These are phyloP conservation scores for Athelia psychrophila DNA, from an alignment of 1,284 basidiomycete species.

Conservation along the genomic window DNA sequence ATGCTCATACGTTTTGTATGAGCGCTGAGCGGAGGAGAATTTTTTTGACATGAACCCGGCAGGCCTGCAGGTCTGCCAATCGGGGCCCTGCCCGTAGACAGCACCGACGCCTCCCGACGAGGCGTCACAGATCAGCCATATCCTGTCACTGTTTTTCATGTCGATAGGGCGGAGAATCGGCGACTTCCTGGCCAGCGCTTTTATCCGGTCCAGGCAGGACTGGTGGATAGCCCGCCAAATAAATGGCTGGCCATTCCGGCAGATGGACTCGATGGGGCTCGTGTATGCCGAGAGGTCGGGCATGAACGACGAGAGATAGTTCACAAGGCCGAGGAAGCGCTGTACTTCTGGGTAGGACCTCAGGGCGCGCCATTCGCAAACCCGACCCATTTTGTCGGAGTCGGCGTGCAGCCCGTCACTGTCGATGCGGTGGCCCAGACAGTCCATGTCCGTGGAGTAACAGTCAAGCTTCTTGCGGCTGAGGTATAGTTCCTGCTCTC, in stretches of 20 bases:
- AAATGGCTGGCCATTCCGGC: background rate
- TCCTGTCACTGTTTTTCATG: slow-evolving; percentile 6
- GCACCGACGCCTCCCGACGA: slow-evolving; percentile 23
- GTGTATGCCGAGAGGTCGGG: slow-evolving; percentile 17
- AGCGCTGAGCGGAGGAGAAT: slow-evolving; percentile 33
- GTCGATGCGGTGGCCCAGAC: slow-evolving; percentile 15
- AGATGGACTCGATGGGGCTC: slow-evolving; percentile 6
- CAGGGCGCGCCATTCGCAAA: slow-evolving; percentile 18
- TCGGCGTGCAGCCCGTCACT: slow-evolving; percentile 12
- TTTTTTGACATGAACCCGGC: slow-evolving; percentile 36
- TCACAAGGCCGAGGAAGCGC: slow-evolving; percentile 25
- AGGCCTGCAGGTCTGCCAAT: slow-evolving; percentile 21
- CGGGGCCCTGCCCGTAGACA: slow-evolving; percentile 24
- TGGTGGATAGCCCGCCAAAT: background rate
- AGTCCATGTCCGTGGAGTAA: slow-evolving; percentile 10
- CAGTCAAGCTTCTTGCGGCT: slow-evolving; percentile 16
- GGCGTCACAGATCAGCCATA: slow-evolving; percentile 26
- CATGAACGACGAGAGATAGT: slow-evolving; percentile 24
- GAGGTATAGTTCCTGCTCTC: slow-evolving; percentile 1
- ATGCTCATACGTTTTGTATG: slow-evolving; percentile 34
- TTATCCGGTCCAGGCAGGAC: background rate
- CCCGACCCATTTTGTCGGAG: slow-evolving; percentile 10
- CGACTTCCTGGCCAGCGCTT: background rate
- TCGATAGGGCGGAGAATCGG: slow-evolving; percentile 8
- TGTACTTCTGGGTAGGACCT: slow-evolving; percentile 18